Percentiles rank a stretch among this genome's conserved stretches.
Evolutionary conservation across 1,284 basidiomycete genomes (phyloP).

Genomic region (Exobasidium cylindrosporum): DNA sequence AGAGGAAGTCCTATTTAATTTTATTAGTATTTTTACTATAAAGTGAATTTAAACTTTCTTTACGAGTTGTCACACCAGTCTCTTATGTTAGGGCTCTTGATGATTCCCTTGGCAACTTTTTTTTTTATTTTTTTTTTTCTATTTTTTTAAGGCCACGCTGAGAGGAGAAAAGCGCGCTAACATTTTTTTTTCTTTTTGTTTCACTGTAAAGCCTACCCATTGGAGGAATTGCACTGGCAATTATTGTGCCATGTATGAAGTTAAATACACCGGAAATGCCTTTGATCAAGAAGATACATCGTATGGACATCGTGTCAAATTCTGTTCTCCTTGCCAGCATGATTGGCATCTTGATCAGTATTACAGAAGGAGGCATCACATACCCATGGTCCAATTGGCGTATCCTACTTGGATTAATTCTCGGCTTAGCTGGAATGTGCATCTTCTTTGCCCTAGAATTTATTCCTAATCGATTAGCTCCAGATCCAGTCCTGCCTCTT

Average conservation of each 20-base stretch:
- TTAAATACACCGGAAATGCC: constrained; percentile 51
- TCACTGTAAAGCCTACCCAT: no score
- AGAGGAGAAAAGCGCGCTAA: no score
- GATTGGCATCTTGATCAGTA: constrained; percentile 47
- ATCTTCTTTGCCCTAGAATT: constrained; percentile 48
- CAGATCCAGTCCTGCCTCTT: constrained; percentile 50
- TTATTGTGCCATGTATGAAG: constrained; percentile 42
- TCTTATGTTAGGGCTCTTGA: no score
- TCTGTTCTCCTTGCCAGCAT: constrained; percentile 47
- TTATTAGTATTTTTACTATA: no score
- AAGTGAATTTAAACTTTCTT: no score
- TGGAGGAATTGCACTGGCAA: constrained; percentile 15
- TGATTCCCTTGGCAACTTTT: no score
- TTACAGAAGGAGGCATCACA: constrained; percentile 55
- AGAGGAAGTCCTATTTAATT: no score
- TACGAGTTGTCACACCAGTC: no score
- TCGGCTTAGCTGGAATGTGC: constrained; percentile 49
- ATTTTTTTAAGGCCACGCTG: no score
- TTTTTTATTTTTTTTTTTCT: no score
- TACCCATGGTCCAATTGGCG: constrained; percentile 52
- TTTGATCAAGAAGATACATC: constrained; percentile 50
- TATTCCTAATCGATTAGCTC: constrained; percentile 27
- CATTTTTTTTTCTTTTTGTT: no score
- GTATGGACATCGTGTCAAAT: constrained; percentile 55
- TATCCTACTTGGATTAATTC: constrained; percentile 50